Evolutionary conservation across 2,329 filamentous ascomycete genomes (phyloP).

Genomic region (Cryphonectria naterciae): DNA sequence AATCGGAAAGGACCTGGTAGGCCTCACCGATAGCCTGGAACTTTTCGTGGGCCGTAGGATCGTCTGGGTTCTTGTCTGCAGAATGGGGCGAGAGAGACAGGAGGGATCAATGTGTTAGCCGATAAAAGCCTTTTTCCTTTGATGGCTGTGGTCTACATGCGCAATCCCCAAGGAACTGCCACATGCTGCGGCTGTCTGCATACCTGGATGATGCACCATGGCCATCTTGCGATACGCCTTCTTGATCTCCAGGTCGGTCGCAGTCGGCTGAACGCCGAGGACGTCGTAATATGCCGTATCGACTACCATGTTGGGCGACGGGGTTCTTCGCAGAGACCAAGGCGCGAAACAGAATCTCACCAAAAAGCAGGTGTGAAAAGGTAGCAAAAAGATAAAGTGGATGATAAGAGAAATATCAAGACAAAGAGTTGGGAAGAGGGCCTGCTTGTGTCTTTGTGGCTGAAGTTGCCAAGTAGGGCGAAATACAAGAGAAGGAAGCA

Average conservation of each 20-base stretch:
- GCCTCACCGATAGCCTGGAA: conserved; percentile 86
- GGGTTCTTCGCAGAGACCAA: conserved; percentile 2
- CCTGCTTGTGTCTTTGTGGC: neutral
- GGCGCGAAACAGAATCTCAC: neutral
- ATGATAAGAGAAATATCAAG: neutral
- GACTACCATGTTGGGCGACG: conserved; percentile 69
- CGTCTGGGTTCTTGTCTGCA: conserved; percentile 94
- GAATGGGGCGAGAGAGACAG: conserved; percentile 21
- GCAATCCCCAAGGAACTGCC: neutral
- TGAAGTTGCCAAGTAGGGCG: neutral
- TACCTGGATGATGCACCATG: conserved; percentile 89
- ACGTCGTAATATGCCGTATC: conserved; percentile 89
- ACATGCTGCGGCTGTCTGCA: conserved; percentile 30
- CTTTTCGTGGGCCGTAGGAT: conserved; percentile 89
- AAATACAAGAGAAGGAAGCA: neutral
- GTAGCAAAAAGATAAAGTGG: neutral
- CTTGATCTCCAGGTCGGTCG: conserved; percentile 91
- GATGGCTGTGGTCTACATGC: neutral
- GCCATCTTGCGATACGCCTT: conserved; percentile 95
- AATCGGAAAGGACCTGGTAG: conserved; percentile 82
- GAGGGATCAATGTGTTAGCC: neutral
- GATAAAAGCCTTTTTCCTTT: neutral
- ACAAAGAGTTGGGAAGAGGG: neutral
- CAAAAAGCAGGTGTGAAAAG: neutral
- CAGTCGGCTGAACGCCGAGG: conserved; percentile 81